phyloP scores from a whole-genome alignment of 805 yeast genomes.

The Blastobotrys muscicola region DNA sequence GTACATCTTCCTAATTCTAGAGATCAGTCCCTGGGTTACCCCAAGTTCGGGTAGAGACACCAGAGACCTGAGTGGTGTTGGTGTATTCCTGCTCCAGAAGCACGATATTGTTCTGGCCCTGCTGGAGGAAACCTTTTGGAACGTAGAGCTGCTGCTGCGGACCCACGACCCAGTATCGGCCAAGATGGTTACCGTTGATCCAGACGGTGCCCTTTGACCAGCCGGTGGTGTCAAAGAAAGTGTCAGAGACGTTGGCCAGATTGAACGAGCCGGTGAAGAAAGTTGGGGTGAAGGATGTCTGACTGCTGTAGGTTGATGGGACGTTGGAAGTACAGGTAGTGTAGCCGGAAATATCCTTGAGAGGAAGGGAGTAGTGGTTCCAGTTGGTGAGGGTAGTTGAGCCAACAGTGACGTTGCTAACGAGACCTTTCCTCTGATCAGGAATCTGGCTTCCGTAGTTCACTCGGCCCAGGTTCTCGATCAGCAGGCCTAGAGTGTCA shows the following conservation, averaged over 20 bases:
- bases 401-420: constrained; percentile 1
- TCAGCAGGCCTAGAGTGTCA: constrained; percentile 3
- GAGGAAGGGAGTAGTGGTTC: background rate
- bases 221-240: constrained; percentile 2
- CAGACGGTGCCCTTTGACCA: constrained; percentile 2
- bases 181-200: constrained; percentile 3
- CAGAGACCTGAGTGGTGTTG: background rate
- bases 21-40: too few species aligned
- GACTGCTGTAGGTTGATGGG: background rate
- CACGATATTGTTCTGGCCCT: background rate
- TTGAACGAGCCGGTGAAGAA: constrained; percentile 3
- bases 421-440: constrained; percentile 3
- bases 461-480: constrained; percentile 5
- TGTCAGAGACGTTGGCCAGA: background rate
- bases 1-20: too few species aligned
- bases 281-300: background rate
- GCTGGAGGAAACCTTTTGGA: constrained; percentile 2
- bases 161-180: constrained; percentile 3
- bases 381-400: background rate
- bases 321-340: background rate
- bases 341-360: background rate
- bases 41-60: background rate
- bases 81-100: constrained; percentile 1
- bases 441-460: background rate
- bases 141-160: constrained; percentile 4